These are phyloP conservation scores for Penicillium sp. DNA, from an alignment of 2,329 filamentous ascomycete species.

Conservation along the genomic window DNA sequence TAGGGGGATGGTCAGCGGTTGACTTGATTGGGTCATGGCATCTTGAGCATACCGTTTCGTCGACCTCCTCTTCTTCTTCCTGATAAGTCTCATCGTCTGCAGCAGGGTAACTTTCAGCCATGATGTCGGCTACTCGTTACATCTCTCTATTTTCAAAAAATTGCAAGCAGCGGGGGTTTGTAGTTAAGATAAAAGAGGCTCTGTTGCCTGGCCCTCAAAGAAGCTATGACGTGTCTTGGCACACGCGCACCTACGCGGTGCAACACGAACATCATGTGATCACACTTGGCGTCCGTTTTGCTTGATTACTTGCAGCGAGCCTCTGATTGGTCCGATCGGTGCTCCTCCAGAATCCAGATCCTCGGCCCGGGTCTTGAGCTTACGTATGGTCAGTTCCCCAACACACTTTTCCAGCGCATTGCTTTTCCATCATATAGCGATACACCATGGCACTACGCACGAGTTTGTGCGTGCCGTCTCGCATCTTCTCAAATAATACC, in stretches of 20 bases:
- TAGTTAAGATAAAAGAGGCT: background rate
- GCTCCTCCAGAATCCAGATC: background rate
- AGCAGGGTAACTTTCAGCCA: conserved; percentile 35
- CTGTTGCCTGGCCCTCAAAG: conserved; percentile 21
- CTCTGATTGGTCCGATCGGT: conserved; percentile 26
- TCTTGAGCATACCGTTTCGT: conserved; percentile 36
- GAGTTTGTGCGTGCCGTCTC: conserved; percentile 29
- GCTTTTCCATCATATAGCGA: background rate
- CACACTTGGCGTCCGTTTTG: background rate
- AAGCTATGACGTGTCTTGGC: conserved; percentile 6
- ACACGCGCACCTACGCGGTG: conserved; percentile 20
- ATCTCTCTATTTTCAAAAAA: background rate
- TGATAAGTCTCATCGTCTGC: conserved; percentile 40
- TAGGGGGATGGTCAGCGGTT: background rate
- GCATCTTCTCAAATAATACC: conserved; percentile 22
- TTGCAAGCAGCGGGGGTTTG: background rate
- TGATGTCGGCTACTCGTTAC: conserved; percentile 17
- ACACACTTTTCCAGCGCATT: too few relatives aligned
- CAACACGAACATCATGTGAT: conserved; percentile 35
- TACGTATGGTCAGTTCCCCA: too few relatives aligned
- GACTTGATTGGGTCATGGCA: background rate
- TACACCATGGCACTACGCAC: conserved; percentile 39
- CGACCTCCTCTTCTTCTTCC: conserved; percentile 46
- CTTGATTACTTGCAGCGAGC: conserved; percentile 24
- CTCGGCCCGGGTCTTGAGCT: too few relatives aligned